Conservation (phyloP, 2,329 filamentous ascomycete species). For the Arthroderma uncinatum region DNA sequence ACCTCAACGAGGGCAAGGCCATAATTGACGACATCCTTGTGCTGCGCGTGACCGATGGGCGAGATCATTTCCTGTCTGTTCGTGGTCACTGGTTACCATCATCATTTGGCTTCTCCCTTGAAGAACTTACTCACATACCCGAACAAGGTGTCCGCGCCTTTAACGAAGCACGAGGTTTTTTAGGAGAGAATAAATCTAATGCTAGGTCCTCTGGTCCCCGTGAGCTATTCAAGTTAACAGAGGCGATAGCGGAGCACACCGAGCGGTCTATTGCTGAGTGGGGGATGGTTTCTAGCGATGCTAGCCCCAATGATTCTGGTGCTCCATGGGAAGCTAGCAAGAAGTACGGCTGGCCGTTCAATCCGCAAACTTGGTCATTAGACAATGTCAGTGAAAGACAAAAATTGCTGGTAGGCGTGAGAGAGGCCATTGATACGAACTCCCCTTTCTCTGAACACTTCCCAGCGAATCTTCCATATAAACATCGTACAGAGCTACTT, state of each 20-base stretch:
- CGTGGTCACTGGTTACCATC: constrained; percentile 69
- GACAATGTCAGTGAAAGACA: constrained; percentile 32
- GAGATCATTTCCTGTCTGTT: constrained; percentile 84
- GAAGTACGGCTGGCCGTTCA: constrained; percentile 49
- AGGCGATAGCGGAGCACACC: constrained; percentile 55
- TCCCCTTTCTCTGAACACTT: constrained; percentile 51
- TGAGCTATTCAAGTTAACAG: constrained; percentile 81
- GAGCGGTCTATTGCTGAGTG: constrained; percentile 51
- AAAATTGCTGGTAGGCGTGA: constrained; percentile 35
- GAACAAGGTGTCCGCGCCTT: constrained; percentile 66
- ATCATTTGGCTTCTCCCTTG: constrained; percentile 73
- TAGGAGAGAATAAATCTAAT: constrained; percentile 26
- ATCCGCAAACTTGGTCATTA: constrained; percentile 39
- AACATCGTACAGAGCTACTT: constrained; percentile 63
- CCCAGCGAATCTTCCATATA: constrained; percentile 49
- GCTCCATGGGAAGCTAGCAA: constrained; percentile 45
- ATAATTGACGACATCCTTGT: constrained; percentile 78
- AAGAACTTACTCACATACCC: constrained; percentile 75
- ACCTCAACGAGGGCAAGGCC: constrained; percentile 57
- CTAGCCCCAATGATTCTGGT: constrained; percentile 22
- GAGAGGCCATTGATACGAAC: constrained; percentile 64
- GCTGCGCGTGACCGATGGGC: constrained; percentile 67
- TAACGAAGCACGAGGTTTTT: constrained; percentile 19
- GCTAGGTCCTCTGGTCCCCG: constrained; percentile 66
- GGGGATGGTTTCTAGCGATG: constrained; percentile 43